Evolutionary conservation across 2,329 filamentous ascomycete genomes (phyloP).

Genomic region (Cladophialophora carrionii): DNA sequence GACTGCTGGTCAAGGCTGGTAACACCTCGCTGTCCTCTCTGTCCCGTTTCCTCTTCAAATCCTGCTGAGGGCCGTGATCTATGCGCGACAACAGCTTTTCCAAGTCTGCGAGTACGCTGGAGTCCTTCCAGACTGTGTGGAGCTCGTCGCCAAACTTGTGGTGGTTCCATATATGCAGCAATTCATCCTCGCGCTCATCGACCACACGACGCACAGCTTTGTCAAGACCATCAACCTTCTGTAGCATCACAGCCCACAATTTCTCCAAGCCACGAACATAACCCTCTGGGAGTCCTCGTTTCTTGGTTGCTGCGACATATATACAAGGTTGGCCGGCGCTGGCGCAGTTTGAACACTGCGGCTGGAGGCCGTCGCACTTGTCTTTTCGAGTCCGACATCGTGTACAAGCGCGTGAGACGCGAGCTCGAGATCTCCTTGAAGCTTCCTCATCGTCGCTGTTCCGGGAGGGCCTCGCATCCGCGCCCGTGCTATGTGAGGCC

Average conservation of each 20-base stretch:
- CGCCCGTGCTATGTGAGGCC: slow-evolving; percentile 23
- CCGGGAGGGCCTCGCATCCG: slow-evolving; percentile 27
- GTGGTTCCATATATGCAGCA: slow-evolving; percentile 48
- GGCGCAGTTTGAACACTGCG: slow-evolving; percentile 49
- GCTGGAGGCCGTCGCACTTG: slow-evolving; percentile 51
- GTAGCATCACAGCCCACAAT: slow-evolving; percentile 50
- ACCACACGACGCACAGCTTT: slow-evolving; percentile 47
- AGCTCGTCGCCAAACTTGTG: slow-evolving; percentile 48
- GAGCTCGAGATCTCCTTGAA: slow-evolving; percentile 47
- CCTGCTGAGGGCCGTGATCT: slow-evolving; percentile 35
- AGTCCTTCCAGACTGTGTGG: slow-evolving; percentile 52
- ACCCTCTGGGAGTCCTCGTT: slow-evolving; percentile 52
- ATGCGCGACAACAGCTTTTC: slow-evolving; percentile 48
- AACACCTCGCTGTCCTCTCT: slow-evolving; percentile 33
- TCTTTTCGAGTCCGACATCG: slow-evolving; percentile 47
- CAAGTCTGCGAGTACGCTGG: slow-evolving; percentile 45
- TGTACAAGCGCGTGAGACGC: slow-evolving; percentile 52
- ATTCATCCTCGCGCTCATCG: slow-evolving; percentile 41
- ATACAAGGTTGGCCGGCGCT: slow-evolving; percentile 48
- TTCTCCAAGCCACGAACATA: slow-evolving; percentile 54
- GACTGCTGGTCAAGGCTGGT: slow-evolving; percentile 15
- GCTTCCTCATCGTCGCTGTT: slow-evolving; percentile 47
- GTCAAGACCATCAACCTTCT: slow-evolving; percentile 51
- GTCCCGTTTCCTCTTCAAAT: slow-evolving; percentile 45
- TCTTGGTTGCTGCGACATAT: slow-evolving; percentile 52